Base-by-base conservation (phyloP, 108 stramenopile species). In the Parmales sp. region DNA sequence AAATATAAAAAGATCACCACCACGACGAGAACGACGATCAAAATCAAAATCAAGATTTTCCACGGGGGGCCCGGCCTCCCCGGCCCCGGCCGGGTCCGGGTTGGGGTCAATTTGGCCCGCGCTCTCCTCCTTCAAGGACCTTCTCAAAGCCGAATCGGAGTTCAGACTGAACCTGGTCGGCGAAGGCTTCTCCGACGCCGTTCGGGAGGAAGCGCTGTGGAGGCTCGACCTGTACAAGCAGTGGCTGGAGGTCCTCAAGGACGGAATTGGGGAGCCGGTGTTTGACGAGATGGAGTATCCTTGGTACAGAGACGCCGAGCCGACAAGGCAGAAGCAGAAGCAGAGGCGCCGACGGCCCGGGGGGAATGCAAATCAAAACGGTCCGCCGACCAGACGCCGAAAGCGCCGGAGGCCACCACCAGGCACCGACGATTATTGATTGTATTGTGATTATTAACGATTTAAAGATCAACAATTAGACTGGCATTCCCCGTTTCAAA, bases 261-360 rank as follows among this genome's bases (percentile, higher is more conserved):
- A 60, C 26, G 54, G 54, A 34, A 20, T 60, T 60, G 54, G 54
- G 54, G 54, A 60, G 28, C 26, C 26, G 26, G 54, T 60, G 31
- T 60, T 60, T 4, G 54, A 60, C 31, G 54, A 60, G 26, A 34
- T 60, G 26, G 54, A 34, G 26, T 60, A 60, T 20, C 54, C 54
- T 0, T 60, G 54, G 54, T 34, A 60, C 26, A 34, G n/a, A 19
- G 54, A 60, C 31, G 41, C 11, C 11, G 41, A 16, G 41, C 11
- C 11, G 16, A 16, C 11, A 16, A 43, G 41, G 41, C 8, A 43
- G 16, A 43, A 16, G 41, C 8, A 16, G 41, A 16, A 43, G 41
- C 11, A 16, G 41, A 16, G 41, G 41, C n/a, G n/a, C n/a, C n/a
- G n/a, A n/a, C n/a, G n/a, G n/a, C n/a, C n/a, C n/a, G n/a, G n/a